A percentile compares a stretch with the other conserved stretches of the same genome.
These are phyloP conservation scores for Yarrowia sp. DNA, from an alignment of 805 yeast species.

Conservation along the genomic window DNA sequence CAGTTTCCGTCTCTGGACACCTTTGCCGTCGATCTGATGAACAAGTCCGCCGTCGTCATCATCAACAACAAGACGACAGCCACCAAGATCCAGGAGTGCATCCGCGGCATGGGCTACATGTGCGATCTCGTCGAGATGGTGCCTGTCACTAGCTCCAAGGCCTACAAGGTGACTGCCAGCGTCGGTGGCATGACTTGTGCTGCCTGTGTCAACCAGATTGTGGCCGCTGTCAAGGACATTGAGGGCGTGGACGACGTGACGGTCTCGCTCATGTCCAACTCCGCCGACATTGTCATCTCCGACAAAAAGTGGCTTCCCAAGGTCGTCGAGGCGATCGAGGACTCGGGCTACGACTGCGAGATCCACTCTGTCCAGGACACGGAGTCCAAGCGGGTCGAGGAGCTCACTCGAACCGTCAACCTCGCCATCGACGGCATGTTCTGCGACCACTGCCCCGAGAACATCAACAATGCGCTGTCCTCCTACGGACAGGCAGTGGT, in stretches of 20 bases:
- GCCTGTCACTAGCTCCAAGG: conserved; percentile 51
- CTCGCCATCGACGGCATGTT: conserved; percentile 63
- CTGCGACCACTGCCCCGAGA: conserved; percentile 66
- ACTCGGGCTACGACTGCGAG: conserved; percentile 63
- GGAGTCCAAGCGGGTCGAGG: conserved; percentile 49
- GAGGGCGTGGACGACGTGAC: conserved; percentile 54
- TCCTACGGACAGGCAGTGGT: conserved; percentile 56
- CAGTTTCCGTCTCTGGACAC: conserved; percentile 39
- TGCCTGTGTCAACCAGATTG: conserved; percentile 61
- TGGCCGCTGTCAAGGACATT: conserved; percentile 44
- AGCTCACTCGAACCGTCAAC: conserved; percentile 54
- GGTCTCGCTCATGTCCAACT: conserved; percentile 57
- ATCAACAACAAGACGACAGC: conserved; percentile 52
- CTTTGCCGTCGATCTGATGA: conserved; percentile 52
- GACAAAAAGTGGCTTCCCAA: conserved; percentile 41
- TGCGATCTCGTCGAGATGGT: conserved; percentile 56
- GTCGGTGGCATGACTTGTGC: conserved; percentile 77
- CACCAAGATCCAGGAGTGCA: conserved; percentile 47
- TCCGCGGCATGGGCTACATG: conserved; percentile 50
- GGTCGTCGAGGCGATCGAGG: conserved; percentile 55
- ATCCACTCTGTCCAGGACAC: conserved; percentile 46
- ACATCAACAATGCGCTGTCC: conserved; percentile 49
- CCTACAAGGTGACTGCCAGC: conserved; percentile 53
- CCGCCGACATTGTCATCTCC: conserved; percentile 57
- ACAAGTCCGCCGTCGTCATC: conserved; percentile 53